A percentile compares a stretch with the other conserved stretches of the same genome.
phyloP scores from a whole-genome alignment of 2,329 filamentous ascomycete species.

The Colletotrichum abscissum region DNA sequence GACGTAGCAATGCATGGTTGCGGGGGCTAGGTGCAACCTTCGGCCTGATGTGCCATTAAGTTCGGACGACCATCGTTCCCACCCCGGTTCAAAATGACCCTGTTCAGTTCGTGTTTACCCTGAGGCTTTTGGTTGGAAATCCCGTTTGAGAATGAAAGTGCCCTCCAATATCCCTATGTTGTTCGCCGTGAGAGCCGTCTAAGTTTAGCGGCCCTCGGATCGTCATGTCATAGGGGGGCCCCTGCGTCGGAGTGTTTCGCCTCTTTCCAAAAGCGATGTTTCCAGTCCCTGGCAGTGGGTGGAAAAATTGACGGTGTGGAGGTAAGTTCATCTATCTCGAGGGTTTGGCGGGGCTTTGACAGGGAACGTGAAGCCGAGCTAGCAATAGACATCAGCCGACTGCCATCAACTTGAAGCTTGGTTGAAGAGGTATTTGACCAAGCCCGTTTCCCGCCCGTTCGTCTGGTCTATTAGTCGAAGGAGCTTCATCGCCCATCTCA shows the following conservation, averaged over 20 bases:
- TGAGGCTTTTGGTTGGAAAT: background rate
- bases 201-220: background rate
- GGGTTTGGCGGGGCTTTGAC: background rate
- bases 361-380: background rate
- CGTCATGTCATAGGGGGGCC: background rate
- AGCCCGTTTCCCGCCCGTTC: background rate
- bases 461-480: background rate
- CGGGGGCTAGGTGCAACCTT: background rate
- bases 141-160: background rate
- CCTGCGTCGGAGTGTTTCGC: conserved; percentile 19
- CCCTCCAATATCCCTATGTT: too few relatives aligned
- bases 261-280: conserved; percentile 17
- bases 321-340: conserved; percentile 18
- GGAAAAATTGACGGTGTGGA: background rate
- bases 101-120: background rate
- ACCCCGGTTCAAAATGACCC: background rate
- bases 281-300: background rate
- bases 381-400: background rate
- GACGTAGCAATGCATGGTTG: conserved; percentile 3
- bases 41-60: conserved; percentile 3
- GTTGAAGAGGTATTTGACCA: conserved; percentile 6
- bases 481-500: background rate
- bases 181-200: background rate
- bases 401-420: conserved; percentile 7
- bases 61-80: conserved; percentile 9